Base-by-base conservation (phyloP, 148 eudicot species). In the Amaranthus hypochondriacus region DNA sequence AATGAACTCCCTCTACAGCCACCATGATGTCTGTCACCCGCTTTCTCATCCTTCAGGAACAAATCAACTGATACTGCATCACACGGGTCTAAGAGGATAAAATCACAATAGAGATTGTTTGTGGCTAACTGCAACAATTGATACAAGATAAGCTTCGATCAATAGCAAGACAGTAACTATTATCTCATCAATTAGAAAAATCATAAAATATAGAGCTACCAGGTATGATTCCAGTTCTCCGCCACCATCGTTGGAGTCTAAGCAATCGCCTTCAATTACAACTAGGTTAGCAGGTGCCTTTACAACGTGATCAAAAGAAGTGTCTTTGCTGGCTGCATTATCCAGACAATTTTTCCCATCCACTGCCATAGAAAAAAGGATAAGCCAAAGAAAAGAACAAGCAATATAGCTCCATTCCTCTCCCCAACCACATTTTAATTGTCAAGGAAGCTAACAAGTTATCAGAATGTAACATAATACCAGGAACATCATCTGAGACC, bases 201-300 rank as follows among this genome's bases (percentile, higher is more conserved):
- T 56, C 43, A 75, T 18, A 72, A 69, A 60, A 63, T 63, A 70
- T 59, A 52, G 68, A 11, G 46, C 39, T 92, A 95, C 99, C 97
- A 90, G 87, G 81, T 87, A 92, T 14, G 97, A 83, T 75, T 95
- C 96, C 61, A 90, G 84, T 80, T 92, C 92, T 77, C 91, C 92
- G 53, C 87, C 83, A 81, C 89, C 97, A 75, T 89, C 90, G 75
- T 68, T 73, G 73, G 87, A 82, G 86, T 95, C 96, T 74, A 95
- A 81, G 84, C 90, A 87, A 83, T 95, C 99, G 70, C 96, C 96
- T 87, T 95, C 99, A 76, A 90, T 92, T 56, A 95, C 96, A 71
- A 90, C 94, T 43, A 92, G 77, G 76, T 94, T 92, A 59, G 97
- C 91, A 73, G 97, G 99, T 79, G 94, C 87, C 84, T 89, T 90